A percentile compares a stretch with the other conserved stretches of the same genome.
Conservation (phyloP, 495 filamentous ascomycete species). For the Evansstolkia leycettana region DNA sequence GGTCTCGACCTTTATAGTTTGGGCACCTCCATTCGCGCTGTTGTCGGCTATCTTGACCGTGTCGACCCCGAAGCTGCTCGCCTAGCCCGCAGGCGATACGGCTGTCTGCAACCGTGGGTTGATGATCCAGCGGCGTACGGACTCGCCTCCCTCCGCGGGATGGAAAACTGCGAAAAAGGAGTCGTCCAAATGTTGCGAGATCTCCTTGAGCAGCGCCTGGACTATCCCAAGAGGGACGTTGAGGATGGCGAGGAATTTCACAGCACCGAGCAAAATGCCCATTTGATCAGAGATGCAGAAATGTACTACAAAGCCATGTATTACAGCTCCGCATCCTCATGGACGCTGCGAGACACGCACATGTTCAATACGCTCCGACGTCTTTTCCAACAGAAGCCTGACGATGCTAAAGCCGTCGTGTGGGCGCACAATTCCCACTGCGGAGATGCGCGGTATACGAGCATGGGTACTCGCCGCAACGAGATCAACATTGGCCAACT, state of each 20-base stretch:
- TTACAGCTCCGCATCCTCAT: conserved; percentile 40
- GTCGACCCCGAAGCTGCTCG: conserved; percentile 35
- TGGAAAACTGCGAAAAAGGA: conserved; percentile 35
- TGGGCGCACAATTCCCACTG: conserved; percentile 53
- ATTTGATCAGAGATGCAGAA: conserved; percentile 43
- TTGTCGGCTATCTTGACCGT: conserved; percentile 40
- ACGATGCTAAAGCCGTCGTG: conserved; percentile 36
- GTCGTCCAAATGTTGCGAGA: conserved; percentile 36
- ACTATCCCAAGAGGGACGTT: conserved; percentile 20
- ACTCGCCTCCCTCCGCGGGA: conserved; percentile 28
- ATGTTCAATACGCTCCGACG: conserved; percentile 44
- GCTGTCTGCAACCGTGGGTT: conserved; percentile 36
- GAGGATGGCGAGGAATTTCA: conserved; percentile 40
- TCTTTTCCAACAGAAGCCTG: conserved; percentile 29
- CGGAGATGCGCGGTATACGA: conserved; percentile 45
- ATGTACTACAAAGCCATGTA: conserved; percentile 49
- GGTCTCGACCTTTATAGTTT: conserved; percentile 46
- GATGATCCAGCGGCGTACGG: conserved; percentile 43
- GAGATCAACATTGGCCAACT: conserved; percentile 47
- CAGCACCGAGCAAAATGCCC: conserved; percentile 42
- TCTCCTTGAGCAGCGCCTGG: conserved; percentile 30
- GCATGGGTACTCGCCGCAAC: conserved; percentile 36
- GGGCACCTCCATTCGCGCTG: conserved; percentile 36
- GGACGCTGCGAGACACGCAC: conserved; percentile 46
- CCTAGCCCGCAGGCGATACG: conserved; percentile 32